Evolutionary conservation across 352 stramenopile species (phyloP), one percentile per base, ranked within the genome.

Genomic region (Globisporangium spinosum): DNA sequence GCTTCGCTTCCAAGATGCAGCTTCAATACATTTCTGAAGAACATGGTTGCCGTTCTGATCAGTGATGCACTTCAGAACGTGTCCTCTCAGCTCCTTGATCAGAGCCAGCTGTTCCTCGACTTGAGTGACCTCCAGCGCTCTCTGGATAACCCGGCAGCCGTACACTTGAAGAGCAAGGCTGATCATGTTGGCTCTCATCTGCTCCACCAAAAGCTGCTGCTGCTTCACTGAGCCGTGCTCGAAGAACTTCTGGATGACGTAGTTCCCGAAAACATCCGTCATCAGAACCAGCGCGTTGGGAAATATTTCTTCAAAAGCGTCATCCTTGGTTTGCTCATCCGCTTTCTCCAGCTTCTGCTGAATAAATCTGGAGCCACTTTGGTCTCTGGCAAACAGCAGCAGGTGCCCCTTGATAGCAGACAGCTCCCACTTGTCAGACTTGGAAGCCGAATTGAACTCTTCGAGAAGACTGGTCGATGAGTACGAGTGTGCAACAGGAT

Each of bases 31-130:
- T 75, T 99, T 99, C 71, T 99, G 98, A 54, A 99, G 90, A 9
- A 99, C 98, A 72, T 99, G 98, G 69, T 99, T 99, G 13, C 96
- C 98, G 72, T 98, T 98, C 71, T 99, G 97, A 68, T 99, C 97
- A 53, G 98, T 84, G 40, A 99, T 97, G 73, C 95, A 99, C 67
- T 93, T 94, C 70, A 97, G 77, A 22, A 96, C 84, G 57, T 95
- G 78, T 0, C 85, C 89, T 55, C 81, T 75, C 20, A 97, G 76
- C 71, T 97, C 88, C 12, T 74, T 73, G 55, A 97, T 94, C 57
- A 97, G 29, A 17, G 73, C 54, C 10, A 95, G 75, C 60, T 96
- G 87, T 64, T 96, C 87, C 20, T 83, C 74, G 6, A 90, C 76
- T 67, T 80, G 72, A 9, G 84, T 89, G 22, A 94, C 77, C 55